Evolutionary conservation across 2,329 filamentous ascomycete genomes (phyloP).

Genomic region (Trichoderma koningii): DNA sequence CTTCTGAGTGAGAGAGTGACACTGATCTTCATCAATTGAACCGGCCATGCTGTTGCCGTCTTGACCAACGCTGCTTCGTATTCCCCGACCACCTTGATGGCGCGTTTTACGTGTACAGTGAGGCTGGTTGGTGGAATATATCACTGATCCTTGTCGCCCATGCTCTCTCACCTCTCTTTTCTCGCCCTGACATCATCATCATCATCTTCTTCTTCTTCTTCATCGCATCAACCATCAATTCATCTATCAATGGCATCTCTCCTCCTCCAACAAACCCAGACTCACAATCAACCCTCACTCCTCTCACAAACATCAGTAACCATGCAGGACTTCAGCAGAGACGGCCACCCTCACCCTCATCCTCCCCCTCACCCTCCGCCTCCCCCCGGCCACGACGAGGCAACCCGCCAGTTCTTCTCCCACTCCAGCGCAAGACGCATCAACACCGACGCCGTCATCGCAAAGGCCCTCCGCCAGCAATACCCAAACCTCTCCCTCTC

Average conservation of each 20-base stretch:
- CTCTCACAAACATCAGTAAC: neutral
- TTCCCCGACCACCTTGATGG: neutral
- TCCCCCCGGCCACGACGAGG: constrained; percentile 11
- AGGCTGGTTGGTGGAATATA: neutral
- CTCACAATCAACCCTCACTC: neutral
- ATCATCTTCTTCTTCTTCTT: too few species aligned
- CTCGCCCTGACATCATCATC: neutral
- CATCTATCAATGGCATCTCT: neutral
- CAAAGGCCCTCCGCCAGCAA: constrained; percentile 44
- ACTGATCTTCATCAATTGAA: neutral
- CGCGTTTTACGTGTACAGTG: constrained; percentile 1
- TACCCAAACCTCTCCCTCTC: constrained; percentile 49
- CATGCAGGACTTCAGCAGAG: neutral
- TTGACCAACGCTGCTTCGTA: neutral
- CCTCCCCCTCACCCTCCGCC: too few species aligned
- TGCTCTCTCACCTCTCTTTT: neutral
- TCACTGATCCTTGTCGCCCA: constrained; percentile 1
- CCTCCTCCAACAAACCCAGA: too few species aligned
- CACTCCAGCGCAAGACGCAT: constrained; percentile 46
- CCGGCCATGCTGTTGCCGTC: neutral
- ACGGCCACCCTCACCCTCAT: too few species aligned
- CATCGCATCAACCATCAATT: neutral
- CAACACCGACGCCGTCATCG: constrained; percentile 49
- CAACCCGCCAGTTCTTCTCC: constrained; percentile 36
- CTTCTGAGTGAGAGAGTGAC: neutral